These are phyloP conservation scores for Ulota crispa DNA, from an alignment of 225 moss, liverwort and hornwort genomes.

Conservation along the genomic window DNA sequence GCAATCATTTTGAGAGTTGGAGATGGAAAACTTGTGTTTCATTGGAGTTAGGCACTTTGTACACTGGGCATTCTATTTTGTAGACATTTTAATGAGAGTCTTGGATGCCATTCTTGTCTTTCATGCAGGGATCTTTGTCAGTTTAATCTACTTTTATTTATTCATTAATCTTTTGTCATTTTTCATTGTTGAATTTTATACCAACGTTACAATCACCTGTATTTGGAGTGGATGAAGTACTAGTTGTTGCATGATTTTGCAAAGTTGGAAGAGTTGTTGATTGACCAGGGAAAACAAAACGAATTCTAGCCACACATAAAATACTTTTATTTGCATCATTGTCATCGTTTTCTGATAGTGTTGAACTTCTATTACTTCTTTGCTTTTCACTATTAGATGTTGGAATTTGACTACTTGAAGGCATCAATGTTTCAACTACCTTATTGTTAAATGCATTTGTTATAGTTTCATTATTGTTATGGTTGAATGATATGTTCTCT, in stretches of 20 bases:
- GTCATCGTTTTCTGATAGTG: not conserved
- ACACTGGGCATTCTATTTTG: not conserved
- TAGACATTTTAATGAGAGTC: slow-evolving; percentile 3
- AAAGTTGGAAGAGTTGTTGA: not conserved
- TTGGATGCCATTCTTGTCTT: not conserved
- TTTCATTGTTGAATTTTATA: not conserved
- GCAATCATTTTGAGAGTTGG: slow-evolving; percentile 6
- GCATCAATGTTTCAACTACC: not conserved
- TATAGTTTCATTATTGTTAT: not conserved
- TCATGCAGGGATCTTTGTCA: not conserved
- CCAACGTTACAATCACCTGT: slow-evolving; percentile 13
- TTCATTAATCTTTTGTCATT: not conserved
- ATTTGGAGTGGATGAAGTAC: slow-evolving; percentile 18
- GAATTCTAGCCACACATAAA: slow-evolving; percentile 36
- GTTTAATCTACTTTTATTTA: not conserved
- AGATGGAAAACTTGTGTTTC: slow-evolving; percentile 1
- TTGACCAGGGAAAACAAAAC: slow-evolving; percentile 22
- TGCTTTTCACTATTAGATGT: not conserved
- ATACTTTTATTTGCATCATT: not conserved
- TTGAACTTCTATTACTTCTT: not conserved
- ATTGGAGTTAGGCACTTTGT: not conserved
- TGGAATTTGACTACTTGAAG: not conserved
- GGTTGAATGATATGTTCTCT: not conserved
- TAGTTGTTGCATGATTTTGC: slow-evolving; percentile 22
- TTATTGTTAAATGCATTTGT: not conserved